Base-by-base conservation (phyloP, 2,329 filamentous ascomycete species). In the Coniochaeta pulveracea region DNA sequence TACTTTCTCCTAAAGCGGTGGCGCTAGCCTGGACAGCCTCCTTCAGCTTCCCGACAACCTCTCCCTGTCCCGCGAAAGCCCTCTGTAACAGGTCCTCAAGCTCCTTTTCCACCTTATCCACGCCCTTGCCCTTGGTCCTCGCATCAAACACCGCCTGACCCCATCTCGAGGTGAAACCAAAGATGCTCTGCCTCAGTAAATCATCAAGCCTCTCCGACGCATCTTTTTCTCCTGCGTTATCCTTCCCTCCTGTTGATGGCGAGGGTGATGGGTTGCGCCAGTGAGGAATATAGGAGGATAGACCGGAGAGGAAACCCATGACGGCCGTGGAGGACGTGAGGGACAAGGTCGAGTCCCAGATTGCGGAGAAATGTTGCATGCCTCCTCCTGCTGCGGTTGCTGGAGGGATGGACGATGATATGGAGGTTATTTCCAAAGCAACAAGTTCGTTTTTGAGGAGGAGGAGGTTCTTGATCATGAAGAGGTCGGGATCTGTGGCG, bases 401-500 rank as follows among this genome's bases (percentile, higher is more conserved):
- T 11, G 18, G 19, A 21, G 8, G 15, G 19, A 28, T 11, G 22
- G 33, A 37, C 35, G 67, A 69, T 38, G 72, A 62, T 11, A 76
- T 67, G 43, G 78, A 73, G 33, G 73, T 88, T 43, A 98, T 95
- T 58, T 98, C 91, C 40, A 98, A 86, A 8, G 88, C 88, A 17
- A 98, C 78, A 33, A 98, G 82, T 52, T 95, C 85, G 51, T 95
- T 93, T 57, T 96, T 96, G 33, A 98, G 72, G 32, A 95, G 80
- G 32, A 98, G 79, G 2, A 98, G 70, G 52, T 98, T 94, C 46
- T 89, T 91, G 47, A 98, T 80, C 49, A 95, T 78, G 57, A 98
- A 98, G 4, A 98, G 69, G 44, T 94, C 83, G 0, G 82, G 73
- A 51, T 96, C 86, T 6, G 79, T 51, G 15, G 69, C 64, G 36